Percentiles rank a stretch among this genome's conserved stretches.
Conservation (phyloP, 2,329 filamentous ascomycete species). For the Trichoderma atrobrunneum region DNA sequence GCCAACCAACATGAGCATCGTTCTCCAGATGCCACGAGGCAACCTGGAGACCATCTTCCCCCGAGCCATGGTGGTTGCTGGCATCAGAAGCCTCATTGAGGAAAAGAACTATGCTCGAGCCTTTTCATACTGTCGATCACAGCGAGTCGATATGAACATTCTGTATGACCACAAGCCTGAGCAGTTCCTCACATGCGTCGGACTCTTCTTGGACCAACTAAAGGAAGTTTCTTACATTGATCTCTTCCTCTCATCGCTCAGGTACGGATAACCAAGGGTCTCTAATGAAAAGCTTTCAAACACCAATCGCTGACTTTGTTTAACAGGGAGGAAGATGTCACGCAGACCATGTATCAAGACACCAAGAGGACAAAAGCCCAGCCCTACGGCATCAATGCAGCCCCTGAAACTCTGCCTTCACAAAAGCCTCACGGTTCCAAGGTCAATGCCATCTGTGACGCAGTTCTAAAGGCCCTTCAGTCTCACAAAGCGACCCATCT, state of each 20-base stretch:
- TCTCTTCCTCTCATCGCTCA: constrained; percentile 82
- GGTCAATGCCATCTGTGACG: constrained; percentile 85
- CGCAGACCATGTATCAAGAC: constrained; percentile 88
- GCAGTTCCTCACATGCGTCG: constrained; percentile 76
- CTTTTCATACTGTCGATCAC: constrained; percentile 83
- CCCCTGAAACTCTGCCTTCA: constrained; percentile 20
- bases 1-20: constrained; percentile 78
- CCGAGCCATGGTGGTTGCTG: constrained; percentile 85
- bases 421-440: constrained; percentile 48
- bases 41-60: constrained; percentile 96
- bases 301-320: constrained; percentile 28
- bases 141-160: constrained; percentile 97
- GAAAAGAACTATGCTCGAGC: constrained; percentile 77
- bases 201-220: constrained; percentile 78
- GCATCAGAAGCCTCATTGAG: constrained; percentile 79
- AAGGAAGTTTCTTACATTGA: constrained; percentile 80
- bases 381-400: constrained; percentile 8
- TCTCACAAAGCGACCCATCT: constrained; percentile 62
- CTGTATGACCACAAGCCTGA: constrained; percentile 88
- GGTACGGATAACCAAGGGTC: constrained; percentile 46
- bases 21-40: constrained; percentile 92
- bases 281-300: neutral
- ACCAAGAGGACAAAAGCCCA: constrained; percentile 54
- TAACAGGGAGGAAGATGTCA: constrained; percentile 82
- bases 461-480: constrained; percentile 68